These are phyloP conservation scores for Ganoderma resinaceum DNA, from an alignment of 1,284 basidiomycete species.

Conservation along the genomic window DNA sequence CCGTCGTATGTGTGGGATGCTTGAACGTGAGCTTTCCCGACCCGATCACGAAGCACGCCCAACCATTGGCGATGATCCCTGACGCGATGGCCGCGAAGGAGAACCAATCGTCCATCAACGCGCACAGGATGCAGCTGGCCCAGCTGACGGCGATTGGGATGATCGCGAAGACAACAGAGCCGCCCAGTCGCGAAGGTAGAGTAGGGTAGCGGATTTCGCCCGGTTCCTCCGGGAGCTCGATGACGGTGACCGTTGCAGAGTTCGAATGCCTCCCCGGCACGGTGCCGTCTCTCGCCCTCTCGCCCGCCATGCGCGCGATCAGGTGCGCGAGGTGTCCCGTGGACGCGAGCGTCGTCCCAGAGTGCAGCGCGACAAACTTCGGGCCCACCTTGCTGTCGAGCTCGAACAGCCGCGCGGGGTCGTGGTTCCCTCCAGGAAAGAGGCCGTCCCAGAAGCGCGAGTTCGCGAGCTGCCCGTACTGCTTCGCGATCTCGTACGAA, in stretches of 20 bases:
- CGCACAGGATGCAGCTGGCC: constrained; percentile 25
- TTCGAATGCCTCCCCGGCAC: constrained; percentile 14
- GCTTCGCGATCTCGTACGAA: constrained; percentile 30
- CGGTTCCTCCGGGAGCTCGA: constrained; percentile 22
- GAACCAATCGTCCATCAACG: constrained; percentile 29
- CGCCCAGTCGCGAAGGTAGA: constrained; percentile 5
- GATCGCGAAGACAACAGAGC: constrained; percentile 14
- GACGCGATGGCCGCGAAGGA: constrained; percentile 25
- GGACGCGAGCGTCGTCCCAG: constrained; percentile 23
- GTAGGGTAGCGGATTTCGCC: neutral
- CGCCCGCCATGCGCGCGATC: constrained; percentile 22
- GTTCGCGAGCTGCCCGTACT: constrained; percentile 31
- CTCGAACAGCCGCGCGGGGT: constrained; percentile 31
- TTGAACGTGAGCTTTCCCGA: constrained; percentile 25
- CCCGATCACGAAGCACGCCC: constrained; percentile 30
- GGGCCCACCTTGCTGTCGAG: constrained; percentile 28
- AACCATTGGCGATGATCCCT: constrained; percentile 27
- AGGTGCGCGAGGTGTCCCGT: constrained; percentile 29
- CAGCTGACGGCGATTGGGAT: constrained; percentile 27
- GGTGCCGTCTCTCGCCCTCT: neutral
- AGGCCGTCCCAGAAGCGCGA: constrained; percentile 32
- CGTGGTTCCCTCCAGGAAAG: constrained; percentile 28
- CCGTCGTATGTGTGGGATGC: constrained; percentile 23
- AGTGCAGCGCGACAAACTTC: constrained; percentile 26
- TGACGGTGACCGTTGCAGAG: constrained; percentile 19